Conservation (phyloP, 129 eudicot genomes). For the Flaveria robusta region DNA sequence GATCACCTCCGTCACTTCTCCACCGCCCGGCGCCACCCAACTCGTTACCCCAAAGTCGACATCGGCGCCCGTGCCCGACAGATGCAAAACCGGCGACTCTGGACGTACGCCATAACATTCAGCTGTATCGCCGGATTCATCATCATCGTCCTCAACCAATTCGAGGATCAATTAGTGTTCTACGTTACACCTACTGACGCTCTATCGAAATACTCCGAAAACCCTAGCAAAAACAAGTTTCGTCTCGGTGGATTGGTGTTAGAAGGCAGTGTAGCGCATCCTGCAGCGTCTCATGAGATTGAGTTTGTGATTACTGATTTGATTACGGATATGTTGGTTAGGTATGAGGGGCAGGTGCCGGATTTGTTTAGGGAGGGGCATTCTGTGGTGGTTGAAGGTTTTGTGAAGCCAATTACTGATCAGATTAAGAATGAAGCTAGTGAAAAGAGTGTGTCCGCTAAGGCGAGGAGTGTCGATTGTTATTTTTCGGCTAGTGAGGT, state of each 20-base stretch:
- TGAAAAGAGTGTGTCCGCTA: slow-evolving; percentile 46
- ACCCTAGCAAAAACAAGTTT: slow-evolving; percentile 67
- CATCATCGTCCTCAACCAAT: slow-evolving; percentile 71
- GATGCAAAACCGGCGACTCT: slow-evolving; percentile 83
- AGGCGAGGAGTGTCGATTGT: slow-evolving; percentile 79
- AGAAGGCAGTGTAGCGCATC: slow-evolving; percentile 63
- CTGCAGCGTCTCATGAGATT: slow-evolving; percentile 60
- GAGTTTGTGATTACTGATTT: slow-evolving; percentile 87
- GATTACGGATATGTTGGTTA: slow-evolving; percentile 75
- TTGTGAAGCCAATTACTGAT: slow-evolving; percentile 62
- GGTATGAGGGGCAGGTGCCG: slow-evolving; percentile 82
- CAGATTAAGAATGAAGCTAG: slow-evolving; percentile 39
- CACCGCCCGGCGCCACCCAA: slow-evolving; percentile 55
- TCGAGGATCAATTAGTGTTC: slow-evolving; percentile 83
- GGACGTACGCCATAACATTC: slow-evolving; percentile 84
- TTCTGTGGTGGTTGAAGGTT: slow-evolving; percentile 96
- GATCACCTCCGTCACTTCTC: slow-evolving; percentile 42
- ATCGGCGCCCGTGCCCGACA: slow-evolving; percentile 90
- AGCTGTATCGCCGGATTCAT: slow-evolving; percentile 85
- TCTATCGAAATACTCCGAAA: slow-evolving; percentile 46
- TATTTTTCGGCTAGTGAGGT: slow-evolving; percentile 85
- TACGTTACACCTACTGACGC: slow-evolving; percentile 90
- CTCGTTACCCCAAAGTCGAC: slow-evolving; percentile 45
- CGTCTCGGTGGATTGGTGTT: slow-evolving; percentile 85
- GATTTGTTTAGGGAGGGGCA: slow-evolving; percentile 94